These are phyloP conservation scores for Aspergillus fructus DNA, from an alignment of 2,329 filamentous ascomycete species.

Conservation along the genomic window DNA sequence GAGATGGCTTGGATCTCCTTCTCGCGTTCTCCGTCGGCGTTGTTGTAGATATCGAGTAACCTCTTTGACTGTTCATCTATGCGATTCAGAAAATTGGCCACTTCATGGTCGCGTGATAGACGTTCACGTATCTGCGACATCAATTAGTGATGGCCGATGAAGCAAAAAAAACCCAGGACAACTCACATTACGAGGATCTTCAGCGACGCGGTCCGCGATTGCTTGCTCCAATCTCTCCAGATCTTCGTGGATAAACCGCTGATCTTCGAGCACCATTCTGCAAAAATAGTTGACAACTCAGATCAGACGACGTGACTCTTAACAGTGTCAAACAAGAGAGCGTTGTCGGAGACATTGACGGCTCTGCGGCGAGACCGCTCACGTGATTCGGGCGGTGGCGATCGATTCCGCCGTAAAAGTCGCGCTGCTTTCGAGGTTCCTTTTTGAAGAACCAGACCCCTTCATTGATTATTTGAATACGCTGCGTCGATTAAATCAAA, in stretches of 20 bases:
- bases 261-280: conserved; percentile 82
- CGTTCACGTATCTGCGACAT: conserved; percentile 75
- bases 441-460: conserved; percentile 11
- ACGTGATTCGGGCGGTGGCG: conserved; percentile 25
- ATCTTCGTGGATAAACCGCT: conserved; percentile 93
- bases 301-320: not conserved
- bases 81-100: conserved; percentile 79
- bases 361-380: conserved; percentile 26
- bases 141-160: conserved; percentile 19
- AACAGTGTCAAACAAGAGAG: not conserved
- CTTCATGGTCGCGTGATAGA: conserved; percentile 86
- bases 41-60: conserved; percentile 79
- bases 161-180: conserved; percentile 1
- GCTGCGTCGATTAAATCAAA: conserved; percentile 34
- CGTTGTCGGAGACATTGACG: conserved; percentile 13
- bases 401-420: conserved; percentile 25
- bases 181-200: conserved; percentile 84
- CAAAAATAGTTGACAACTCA: not conserved
- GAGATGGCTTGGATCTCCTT: conserved; percentile 82
- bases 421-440: conserved; percentile 12
- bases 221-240: conserved; percentile 93
- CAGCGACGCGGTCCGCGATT: conserved; percentile 80
- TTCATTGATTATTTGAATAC: conserved; percentile 10
- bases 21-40: conserved; percentile 68
- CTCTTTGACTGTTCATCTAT: conserved; percentile 83